phyloP scores from a whole-genome alignment of 306 rosid species.

The Alnus glutinosa region DNA sequence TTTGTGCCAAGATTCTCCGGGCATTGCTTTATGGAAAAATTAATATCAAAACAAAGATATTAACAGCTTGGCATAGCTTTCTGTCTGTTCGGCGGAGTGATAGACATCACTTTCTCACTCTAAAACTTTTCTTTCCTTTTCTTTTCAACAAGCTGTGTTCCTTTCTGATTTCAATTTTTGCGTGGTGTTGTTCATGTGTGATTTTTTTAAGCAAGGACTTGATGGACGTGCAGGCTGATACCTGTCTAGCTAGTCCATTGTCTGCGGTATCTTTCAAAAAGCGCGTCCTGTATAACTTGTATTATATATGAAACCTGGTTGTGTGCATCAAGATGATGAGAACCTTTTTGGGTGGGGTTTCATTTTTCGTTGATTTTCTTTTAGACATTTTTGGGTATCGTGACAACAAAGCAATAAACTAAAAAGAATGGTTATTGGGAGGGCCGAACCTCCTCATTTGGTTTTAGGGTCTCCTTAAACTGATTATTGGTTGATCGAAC shows the following conservation, averaged over 20 bases:
- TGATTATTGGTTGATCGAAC: too few relatives aligned
- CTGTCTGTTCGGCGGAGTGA: conserved; percentile 43
- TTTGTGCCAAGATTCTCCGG: conserved; percentile 76
- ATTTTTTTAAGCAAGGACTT: neutral
- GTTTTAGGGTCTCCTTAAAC: too few relatives aligned
- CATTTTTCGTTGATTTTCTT: neutral
- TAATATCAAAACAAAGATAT: conserved; percentile 57
- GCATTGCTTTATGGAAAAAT: conserved; percentile 55
- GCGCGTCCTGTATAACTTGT: neutral
- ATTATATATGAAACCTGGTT: conserved; percentile 13
- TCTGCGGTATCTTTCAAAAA: conserved; percentile 29
- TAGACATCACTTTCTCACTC: conserved; percentile 24
- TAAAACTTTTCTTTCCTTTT: conserved; percentile 4
- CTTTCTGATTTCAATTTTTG: neutral
- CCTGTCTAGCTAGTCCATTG: conserved; percentile 28
- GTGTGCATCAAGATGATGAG: conserved; percentile 21
- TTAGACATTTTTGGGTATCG: conserved; percentile 8
- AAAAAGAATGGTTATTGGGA: too few relatives aligned
- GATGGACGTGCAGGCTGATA: conserved; percentile 28
- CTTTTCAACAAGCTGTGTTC: too few relatives aligned
- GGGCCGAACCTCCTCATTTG: too few relatives aligned
- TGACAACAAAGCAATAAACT: too few relatives aligned
- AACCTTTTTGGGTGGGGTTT: conserved; percentile 17
- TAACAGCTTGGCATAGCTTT: conserved; percentile 44
- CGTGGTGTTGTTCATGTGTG: neutral